Base-by-base conservation (phyloP, 495 filamentous ascomycete species). In the Aspergillus mulundensis region DNA sequence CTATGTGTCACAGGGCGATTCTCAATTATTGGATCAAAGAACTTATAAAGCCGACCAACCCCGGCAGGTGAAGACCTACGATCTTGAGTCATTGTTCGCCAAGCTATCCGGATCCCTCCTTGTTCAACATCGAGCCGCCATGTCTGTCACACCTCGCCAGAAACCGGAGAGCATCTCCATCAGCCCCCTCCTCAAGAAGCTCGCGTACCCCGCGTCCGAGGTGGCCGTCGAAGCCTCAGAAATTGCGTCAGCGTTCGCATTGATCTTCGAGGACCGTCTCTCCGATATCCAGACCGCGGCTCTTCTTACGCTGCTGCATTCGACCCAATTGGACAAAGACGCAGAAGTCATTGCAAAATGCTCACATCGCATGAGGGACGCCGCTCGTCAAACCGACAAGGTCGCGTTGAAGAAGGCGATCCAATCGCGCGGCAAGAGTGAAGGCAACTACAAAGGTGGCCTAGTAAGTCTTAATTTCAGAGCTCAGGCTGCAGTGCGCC, bases 251-350 rank as follows among this genome's bases (percentile, higher is more conserved):
- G 92, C 94, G 15, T 86, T 99, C 60, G 85, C 89, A 3, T 77
- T 88, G 60, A 93, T 96, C 66, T 97, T 97, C 66, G 90, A 88
- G 23, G 84, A 96, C 71, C 79, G 82, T 40, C 75, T 97, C 2
- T 91, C 87, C 1, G 82, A 87, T 23, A 86, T 92, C 7, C 95
- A 97, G 61, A 87, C 87, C 4, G 87, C 86, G 6, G 86, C 90
- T 24, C 78, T 99, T 14, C 76, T 99, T 18, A 96, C 93, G 25
- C 84, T 89, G 20, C 75, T 99, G 20, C 90, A 96, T 67, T 95
- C 91, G 61, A 95, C 91, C 1, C 85, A 84, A 16, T 81, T 84
- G 57, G 92, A 96, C 66, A 79, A 83, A 42, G 77, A 87, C 46
- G 80, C 90, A 18, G 86, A 88, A 61, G 88, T 97, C n/a, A 81